These are phyloP conservation scores for Lasiosphaeris hirsuta DNA, from an alignment of 495 filamentous ascomycete species.

Conservation along the genomic window DNA sequence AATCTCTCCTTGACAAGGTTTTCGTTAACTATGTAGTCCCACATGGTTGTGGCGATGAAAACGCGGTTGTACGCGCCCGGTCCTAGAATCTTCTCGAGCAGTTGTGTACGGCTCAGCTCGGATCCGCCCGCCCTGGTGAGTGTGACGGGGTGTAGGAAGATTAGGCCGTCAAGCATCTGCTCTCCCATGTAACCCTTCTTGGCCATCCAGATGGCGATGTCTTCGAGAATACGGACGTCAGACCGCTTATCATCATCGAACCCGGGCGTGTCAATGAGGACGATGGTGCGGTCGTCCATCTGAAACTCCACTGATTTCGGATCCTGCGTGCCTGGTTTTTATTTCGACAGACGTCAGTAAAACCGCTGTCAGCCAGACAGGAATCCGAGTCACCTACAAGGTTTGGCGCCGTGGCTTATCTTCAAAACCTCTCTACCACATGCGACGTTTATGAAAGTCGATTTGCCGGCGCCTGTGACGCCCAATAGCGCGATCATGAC, in stretches of 20 bases:
- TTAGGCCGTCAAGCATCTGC: not conserved
- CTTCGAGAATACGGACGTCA: not conserved
- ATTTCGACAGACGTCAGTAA: not conserved
- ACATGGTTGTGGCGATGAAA: slow-evolving; percentile 2
- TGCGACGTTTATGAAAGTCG: not conserved
- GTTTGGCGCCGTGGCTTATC: not conserved
- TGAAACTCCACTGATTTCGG: not conserved
- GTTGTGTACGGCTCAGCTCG: not conserved
- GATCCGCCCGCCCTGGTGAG: not conserved
- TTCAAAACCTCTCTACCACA: not conserved
- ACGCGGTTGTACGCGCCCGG: not conserved
- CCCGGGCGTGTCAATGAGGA: slow-evolving; percentile 1
- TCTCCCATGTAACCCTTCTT: not conserved
- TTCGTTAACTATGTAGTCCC: not conserved
- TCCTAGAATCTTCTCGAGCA: slow-evolving; percentile 1
- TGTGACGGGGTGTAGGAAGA: not conserved
- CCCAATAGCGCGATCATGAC: not conserved
- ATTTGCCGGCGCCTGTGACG: not conserved
- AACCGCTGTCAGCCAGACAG: not conserved
- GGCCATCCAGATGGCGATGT: slow-evolving; percentile 1
- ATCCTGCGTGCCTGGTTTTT: not conserved
- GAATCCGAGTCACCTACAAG: not conserved
- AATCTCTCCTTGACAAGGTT: not conserved
- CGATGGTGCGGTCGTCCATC: not conserved
- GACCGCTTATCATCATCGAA: not conserved